Evolutionary conservation across 805 yeast species (phyloP), one percentile per base, ranked within the genome.

Genomic region (Lipomyces sp.): DNA sequence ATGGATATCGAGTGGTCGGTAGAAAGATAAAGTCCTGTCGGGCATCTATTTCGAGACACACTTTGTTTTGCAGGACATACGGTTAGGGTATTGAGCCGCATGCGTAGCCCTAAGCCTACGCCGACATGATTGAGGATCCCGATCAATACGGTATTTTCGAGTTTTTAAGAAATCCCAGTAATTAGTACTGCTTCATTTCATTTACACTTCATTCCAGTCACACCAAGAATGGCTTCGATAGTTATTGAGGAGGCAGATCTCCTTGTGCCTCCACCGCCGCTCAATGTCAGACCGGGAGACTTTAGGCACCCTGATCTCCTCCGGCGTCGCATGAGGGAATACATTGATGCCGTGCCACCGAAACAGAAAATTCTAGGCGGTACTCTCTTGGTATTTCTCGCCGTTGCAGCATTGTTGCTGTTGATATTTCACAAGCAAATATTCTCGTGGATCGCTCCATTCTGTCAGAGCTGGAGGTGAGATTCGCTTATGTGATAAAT

Each of bases 401-500:
- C 51, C 10, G n/a, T 34, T 8, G 29, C 35, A 19, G 29, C 51
- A 16, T 28, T 64, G 58, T 47, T 66, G 16, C 52, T 66, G 34
- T 50, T 67, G 32, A 61, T 67, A n/a, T 70, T 66, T 62, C 71
- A 68, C 58, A 61, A 65, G 36, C 48, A 55, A 31, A 54, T 71
- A 31, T 57, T 71, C 34, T 53, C 57, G 23, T 58, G 63, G 57
- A 52, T 70, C 55, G 67, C 65, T 18, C 58, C 49, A n/a, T 52
- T 65, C 19, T 59, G 71, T 5, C 56, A 57, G n/a, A 45, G 51
- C 38, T 69, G 68, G 63, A 54, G 58, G 58, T 53, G 21, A 2
- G 43, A 34, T 10, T 16, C 29, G 7, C 32, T 22, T 24, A 13
- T 10, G 14, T 16, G 11, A 18, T 8, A n/a, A 32, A 26, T 21